Evolutionary conservation across 2,329 filamentous ascomycete species (phyloP).

Genomic region (Ophiostoma pallidulum): DNA sequence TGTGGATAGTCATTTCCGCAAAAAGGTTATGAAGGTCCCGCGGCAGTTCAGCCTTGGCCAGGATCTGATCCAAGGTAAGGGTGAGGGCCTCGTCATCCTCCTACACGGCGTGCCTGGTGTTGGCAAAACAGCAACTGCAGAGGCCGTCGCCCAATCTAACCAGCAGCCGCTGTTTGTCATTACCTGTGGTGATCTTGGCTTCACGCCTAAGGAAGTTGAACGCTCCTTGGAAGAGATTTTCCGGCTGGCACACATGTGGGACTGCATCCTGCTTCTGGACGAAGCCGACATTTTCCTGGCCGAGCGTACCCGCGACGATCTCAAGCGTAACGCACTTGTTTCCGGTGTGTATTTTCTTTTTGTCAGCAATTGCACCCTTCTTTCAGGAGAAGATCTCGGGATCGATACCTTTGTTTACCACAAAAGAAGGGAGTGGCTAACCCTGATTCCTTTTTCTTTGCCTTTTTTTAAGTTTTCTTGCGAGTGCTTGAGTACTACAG

Average conservation of each 20-base stretch:
- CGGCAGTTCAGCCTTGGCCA: slow-evolving; percentile 15
- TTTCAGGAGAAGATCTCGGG: no score
- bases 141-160: slow-evolving; percentile 28
- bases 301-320: slow-evolving; percentile 16
- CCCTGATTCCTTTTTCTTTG: no score
- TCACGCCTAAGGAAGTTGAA: slow-evolving; percentile 28
- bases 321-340: slow-evolving; percentile 26
- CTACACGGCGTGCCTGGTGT: slow-evolving; percentile 39
- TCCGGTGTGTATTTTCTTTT: slow-evolving; percentile 15
- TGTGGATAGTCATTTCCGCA: slow-evolving; percentile 15
- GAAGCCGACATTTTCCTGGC: slow-evolving; percentile 22
- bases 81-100: slow-evolving; percentile 34
- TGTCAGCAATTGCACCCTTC: no score
- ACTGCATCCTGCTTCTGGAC: slow-evolving; percentile 20
- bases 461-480: slow-evolving; percentile 29
- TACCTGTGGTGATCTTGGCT: slow-evolving; percentile 39
- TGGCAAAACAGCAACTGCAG: slow-evolving; percentile 39
- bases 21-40: slow-evolving; percentile 9
- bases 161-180: slow-evolving; percentile 38
- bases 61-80: slow-evolving; percentile 38
- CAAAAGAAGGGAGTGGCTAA: no score
- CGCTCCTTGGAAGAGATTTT: slow-evolving; percentile 20
- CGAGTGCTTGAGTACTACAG: slow-evolving; percentile 38
- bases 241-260: slow-evolving; percentile 17
- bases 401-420: no score